A percentile compares a stretch with the other conserved stretches of the same genome.
Conservation (phyloP, 495 filamentous ascomycete genomes). For the Podospora australis region DNA sequence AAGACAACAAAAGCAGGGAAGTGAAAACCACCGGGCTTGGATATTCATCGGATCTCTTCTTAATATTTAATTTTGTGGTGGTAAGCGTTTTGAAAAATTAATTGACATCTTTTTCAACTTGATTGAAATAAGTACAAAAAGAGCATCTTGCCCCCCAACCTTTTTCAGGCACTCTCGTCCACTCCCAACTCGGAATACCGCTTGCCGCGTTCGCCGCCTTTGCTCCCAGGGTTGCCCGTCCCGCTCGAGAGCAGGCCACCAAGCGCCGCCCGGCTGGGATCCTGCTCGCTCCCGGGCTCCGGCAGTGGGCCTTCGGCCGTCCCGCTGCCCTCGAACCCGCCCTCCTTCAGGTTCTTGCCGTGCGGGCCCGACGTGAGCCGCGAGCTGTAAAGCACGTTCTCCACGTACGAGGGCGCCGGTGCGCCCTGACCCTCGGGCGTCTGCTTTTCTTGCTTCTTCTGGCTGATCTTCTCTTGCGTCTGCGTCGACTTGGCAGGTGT, state of each 20-base stretch:
- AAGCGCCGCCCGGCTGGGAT: slow-evolving; percentile 28
- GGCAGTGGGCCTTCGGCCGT: slow-evolving; percentile 26
- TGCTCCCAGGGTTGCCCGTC: neutral
- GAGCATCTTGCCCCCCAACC: neutral
- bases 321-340: slow-evolving; percentile 27
- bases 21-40: too few relatives aligned
- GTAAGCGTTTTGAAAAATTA: neutral
- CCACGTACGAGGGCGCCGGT: slow-evolving; percentile 29
- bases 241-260: slow-evolving; percentile 10
- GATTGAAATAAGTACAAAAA: neutral
- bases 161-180: slow-evolving; percentile 15
- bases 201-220: slow-evolving; percentile 11
- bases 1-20: too few relatives aligned
- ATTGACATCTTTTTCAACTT: slow-evolving; percentile 5
- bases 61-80: slow-evolving; percentile 10
- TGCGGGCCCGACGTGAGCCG: slow-evolving; percentile 24
- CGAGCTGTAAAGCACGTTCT: slow-evolving; percentile 9
- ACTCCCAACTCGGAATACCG: slow-evolving; percentile 17
- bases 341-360: slow-evolving; percentile 37
- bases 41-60: too few relatives aligned
- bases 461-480: neutral
- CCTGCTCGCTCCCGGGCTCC: slow-evolving; percentile 32
- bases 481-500: slow-evolving; percentile 1
- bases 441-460: too few relatives aligned
- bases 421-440: slow-evolving; percentile 9